Conservation (phyloP, 352 stramenopile genomes). For the Phytophthora pseudosyringae region DNA sequence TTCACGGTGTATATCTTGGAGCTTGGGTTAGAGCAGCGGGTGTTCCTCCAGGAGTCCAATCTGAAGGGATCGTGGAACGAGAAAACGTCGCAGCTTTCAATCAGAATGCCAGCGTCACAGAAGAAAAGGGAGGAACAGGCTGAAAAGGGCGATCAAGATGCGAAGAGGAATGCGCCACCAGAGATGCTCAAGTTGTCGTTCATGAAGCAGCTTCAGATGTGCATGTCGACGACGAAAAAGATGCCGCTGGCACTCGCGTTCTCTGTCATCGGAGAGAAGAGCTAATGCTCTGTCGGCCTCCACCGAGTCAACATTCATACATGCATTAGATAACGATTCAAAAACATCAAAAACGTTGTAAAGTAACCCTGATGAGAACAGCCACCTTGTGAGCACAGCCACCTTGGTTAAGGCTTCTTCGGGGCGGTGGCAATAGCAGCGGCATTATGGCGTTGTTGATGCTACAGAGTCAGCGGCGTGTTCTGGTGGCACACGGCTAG, state of each 20-base stretch:
- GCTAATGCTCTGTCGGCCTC: not conserved
- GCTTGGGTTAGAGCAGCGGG: slow-evolving; percentile 72
- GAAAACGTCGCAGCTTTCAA: slow-evolving; percentile 54
- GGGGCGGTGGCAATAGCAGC: too few relatives aligned
- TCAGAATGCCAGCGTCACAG: slow-evolving; percentile 33
- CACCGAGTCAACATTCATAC: too few relatives aligned
- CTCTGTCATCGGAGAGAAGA: slow-evolving; percentile 51
- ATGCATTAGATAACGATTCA: slow-evolving; percentile 1
- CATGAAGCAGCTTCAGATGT: slow-evolving; percentile 65
- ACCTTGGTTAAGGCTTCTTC: too few relatives aligned
- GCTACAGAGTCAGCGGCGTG: too few relatives aligned
- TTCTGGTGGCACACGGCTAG: too few relatives aligned
- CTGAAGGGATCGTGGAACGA: slow-evolving; percentile 57
- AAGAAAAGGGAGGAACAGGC: slow-evolving; percentile 18
- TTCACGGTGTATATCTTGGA: slow-evolving; percentile 83
- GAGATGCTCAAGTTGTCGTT: slow-evolving; percentile 56
- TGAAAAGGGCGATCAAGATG: slow-evolving; percentile 10
- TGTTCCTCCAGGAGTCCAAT: slow-evolving; percentile 59
- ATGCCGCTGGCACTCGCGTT: slow-evolving; percentile 74
- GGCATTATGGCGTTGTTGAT: too few relatives aligned
- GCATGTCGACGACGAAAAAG: slow-evolving; percentile 68
- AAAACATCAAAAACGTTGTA: slow-evolving; percentile 33
- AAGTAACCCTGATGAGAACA: slow-evolving; percentile 11
- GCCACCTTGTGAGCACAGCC: too few relatives aligned
- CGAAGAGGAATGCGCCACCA: slow-evolving; percentile 4